These are phyloP conservation scores for Psophocarpus tetragonolobus DNA, from an alignment of 306 rosid genomes.

Conservation along the genomic window DNA sequence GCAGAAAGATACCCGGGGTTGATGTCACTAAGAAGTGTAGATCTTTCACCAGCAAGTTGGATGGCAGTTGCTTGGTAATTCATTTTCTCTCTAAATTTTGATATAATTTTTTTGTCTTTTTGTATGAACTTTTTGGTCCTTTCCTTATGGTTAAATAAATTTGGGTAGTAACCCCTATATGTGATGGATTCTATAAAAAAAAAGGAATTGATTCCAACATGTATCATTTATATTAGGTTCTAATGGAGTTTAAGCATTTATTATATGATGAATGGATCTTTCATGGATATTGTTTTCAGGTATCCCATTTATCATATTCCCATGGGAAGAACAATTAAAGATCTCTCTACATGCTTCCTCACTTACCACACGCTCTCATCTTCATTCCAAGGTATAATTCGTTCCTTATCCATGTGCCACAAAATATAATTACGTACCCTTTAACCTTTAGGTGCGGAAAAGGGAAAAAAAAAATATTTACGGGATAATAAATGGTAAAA, in stretches of 20 bases:
- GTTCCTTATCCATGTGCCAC: not conserved
- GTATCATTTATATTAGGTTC: not conserved
- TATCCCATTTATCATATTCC: constrained; percentile 99
- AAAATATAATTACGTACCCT: not conserved
- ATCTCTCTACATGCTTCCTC: constrained; percentile 88
- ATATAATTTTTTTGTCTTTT: not conserved
- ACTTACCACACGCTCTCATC: constrained; percentile 96
- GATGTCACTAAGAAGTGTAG: constrained; percentile 90
- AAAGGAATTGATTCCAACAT: not conserved
- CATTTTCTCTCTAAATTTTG: not conserved
- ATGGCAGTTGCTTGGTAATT: constrained; percentile 91
- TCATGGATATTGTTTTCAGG: constrained; percentile 53
- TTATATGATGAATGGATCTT: not conserved
- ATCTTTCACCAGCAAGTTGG: constrained; percentile 99
- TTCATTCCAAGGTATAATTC: constrained; percentile 81
- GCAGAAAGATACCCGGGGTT: constrained; percentile 85
- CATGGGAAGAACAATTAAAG: constrained; percentile 93
- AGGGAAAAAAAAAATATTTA: not conserved
- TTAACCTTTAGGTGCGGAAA: not conserved
- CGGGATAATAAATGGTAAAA: not conserved
- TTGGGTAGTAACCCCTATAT: too few relatives aligned
- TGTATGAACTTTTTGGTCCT: not conserved
- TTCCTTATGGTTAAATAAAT: not conserved
- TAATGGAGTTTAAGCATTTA: not conserved
- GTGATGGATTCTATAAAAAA: too few relatives aligned